Conservation (phyloP, 371 early-diverging fungal genomes). For the Scutellospora calospora region DNA sequence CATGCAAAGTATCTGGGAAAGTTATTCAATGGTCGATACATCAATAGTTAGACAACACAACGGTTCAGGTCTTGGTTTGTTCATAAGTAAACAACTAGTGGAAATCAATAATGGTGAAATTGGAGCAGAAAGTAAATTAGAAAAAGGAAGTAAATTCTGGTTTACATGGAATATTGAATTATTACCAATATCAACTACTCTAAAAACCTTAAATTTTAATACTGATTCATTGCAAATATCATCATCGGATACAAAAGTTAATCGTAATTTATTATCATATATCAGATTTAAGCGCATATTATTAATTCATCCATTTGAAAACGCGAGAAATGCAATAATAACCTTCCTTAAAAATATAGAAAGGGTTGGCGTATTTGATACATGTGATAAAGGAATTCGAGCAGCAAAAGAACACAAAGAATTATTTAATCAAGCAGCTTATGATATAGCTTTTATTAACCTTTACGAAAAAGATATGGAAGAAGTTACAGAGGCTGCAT, state of each 20-base stretch:
- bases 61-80: conserved; percentile 67
- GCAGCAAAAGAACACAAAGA: no score
- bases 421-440: no score
- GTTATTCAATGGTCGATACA: conserved; percentile 54
- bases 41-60: conserved; percentile 52
- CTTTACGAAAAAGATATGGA: no score
- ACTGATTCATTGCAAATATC: background rate
- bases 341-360: conserved; percentile 10
- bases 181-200: background rate
- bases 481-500: no score
- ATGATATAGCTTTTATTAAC: no score
- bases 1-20: conserved; percentile 54
- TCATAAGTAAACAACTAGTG: conserved; percentile 63
- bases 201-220: background rate
- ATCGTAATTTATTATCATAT: background rate
- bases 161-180: no score
- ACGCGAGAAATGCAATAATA: conserved; percentile 30
- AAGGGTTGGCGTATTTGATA: conserved; percentile 6
- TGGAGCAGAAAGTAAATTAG: conserved; percentile 49
- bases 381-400: conserved; percentile 6
- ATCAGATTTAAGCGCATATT: background rate
- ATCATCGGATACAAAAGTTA: background rate
- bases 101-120: conserved; percentile 66
- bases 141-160: no score
- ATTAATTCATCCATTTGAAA: conserved; percentile 43